Base-by-base conservation (phyloP, 768 basidiomycete species). In the Kwoniella botswanensis region DNA sequence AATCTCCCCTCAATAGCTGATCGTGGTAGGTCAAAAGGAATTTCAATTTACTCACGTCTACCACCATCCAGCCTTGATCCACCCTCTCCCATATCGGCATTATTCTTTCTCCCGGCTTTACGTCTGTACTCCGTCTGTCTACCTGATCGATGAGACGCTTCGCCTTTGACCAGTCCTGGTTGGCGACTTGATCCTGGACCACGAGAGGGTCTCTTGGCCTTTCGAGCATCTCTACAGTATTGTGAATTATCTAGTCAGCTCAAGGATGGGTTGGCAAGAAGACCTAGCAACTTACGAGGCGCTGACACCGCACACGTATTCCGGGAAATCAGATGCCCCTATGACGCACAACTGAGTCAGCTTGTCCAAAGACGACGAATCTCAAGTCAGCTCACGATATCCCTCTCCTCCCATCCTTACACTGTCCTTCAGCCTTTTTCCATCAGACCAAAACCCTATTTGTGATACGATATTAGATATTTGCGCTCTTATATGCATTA, bases 391-490 rank as follows among this genome's bases (percentile, higher is more conserved):
- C 79, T 69, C 52, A 79, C 80, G 59, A 7, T 79, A 70, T 29
- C 75, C 75, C 57, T 79, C 76, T 0, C 71, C 79, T 4, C 79
- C 79, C 66, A 76, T 79, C 18, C 70, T 70, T 53, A 75, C 74
- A 22, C 78, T 76, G 58, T 81, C 77, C 24, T 43, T 65, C 7
- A 83, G 60, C 12, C 78, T 67, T n/a, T 74, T 76, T 4, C 82
- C 82, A 65, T 79, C 79, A 2, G 81, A 82, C 75, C 79, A 82
- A 65, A 83, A 82, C 0, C 82, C 82, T 83, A 29, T 22, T 12
- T 13, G 18, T 1, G 1, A 29, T 63, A 53, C 35, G 0, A 67
- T 65, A 63, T 24, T 54, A 15, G 10, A 46, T 3, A 35, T 24
- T 10, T 15, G 0, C 35, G 35, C 35, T 35, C 35, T 42, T 21